Base-by-base conservation (phyloP, 1,284 basidiomycete species). In the Peniophora sp. region DNA sequence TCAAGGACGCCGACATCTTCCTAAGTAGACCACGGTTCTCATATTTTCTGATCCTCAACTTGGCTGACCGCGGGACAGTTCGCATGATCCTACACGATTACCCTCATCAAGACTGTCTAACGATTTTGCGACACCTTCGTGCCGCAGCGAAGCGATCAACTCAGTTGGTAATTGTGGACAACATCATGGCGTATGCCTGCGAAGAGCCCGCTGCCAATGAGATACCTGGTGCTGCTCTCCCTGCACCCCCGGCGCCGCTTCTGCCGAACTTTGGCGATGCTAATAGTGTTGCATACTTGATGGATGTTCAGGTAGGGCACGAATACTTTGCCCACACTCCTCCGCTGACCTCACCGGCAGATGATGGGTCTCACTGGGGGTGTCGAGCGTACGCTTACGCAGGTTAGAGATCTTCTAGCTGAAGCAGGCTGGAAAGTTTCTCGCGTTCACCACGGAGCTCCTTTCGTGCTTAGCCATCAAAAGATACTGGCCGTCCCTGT, bases 201-300 rank as follows among this genome's bases (percentile, higher is more conserved):
- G 22, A 39, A 32, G 43, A 44, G 17, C 35, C 42, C 11, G 9
- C 22, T 17, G 44, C 34, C 2, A n/a, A 22, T 15, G 23, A 42
- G 12, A 51, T 54, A 22, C 47, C 50, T 3, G 47, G 50, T 22
- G 47, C 48, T 42, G 15, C 27, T 5, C 22, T 41, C 15, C 17
- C 41, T 24, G 3, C 35, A 2, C 48, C 36, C 24, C 53, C 53
- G n/a, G 17, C 37, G 12, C 53, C 53, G 34, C 41, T 54, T 9
- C 51, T 54, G 6, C 20, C 50, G 8, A 41, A 41, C 39, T 15
- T 41, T 22, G 39, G 39, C 15, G 39, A 41, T 8, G 39, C 39
- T n/a, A 41, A 41, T 22, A 22, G 15, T 8, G 15, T n/a, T 15
- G n/a, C 39, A 8, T 41, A 41, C 39, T 15, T 41, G n/a, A 41